Conservation (phyloP, 1,139 yeast genomes). For the Geotrichum citri-aurantii region DNA sequence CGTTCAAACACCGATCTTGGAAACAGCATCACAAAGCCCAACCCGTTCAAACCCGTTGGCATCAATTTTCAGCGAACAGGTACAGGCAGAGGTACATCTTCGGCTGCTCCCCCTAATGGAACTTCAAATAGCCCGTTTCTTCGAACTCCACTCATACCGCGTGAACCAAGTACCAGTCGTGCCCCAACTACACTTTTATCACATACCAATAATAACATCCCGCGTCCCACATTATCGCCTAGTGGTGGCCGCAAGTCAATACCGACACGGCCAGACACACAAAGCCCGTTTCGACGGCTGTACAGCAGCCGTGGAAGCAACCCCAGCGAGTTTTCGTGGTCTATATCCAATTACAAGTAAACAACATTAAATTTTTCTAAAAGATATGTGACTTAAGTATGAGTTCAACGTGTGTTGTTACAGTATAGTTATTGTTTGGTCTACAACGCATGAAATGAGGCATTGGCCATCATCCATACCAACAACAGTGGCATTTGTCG, state of each 20-base stretch:
- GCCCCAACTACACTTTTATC: background rate
- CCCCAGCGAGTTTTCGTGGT: background rate
- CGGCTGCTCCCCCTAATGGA: background rate
- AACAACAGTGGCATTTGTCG: too few species aligned
- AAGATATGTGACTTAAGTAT: background rate
- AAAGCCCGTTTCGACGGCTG: slow-evolving; percentile 16
- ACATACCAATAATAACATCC: background rate
- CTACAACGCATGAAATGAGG: too few species aligned
- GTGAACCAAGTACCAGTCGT: background rate
- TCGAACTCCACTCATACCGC: background rate
- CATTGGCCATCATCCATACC: too few species aligned
- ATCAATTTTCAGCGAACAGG: background rate
- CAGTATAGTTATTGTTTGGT: background rate
- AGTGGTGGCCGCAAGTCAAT: slow-evolving; percentile 4
- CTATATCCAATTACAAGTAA: background rate
- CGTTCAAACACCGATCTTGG: background rate
- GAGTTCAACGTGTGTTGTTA: background rate
- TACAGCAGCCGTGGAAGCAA: slow-evolving; percentile 11
- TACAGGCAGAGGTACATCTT: background rate
- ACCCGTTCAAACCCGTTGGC: background rate
- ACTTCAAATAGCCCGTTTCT: background rate
- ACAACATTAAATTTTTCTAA: too few species aligned
- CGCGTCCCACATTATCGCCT: background rate
- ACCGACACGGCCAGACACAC: slow-evolving; percentile 8
- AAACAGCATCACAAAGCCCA: background rate